phyloP scores from a whole-genome alignment of 2,329 filamentous ascomycete genomes.

The Daldinia eschscholtzii region DNA sequence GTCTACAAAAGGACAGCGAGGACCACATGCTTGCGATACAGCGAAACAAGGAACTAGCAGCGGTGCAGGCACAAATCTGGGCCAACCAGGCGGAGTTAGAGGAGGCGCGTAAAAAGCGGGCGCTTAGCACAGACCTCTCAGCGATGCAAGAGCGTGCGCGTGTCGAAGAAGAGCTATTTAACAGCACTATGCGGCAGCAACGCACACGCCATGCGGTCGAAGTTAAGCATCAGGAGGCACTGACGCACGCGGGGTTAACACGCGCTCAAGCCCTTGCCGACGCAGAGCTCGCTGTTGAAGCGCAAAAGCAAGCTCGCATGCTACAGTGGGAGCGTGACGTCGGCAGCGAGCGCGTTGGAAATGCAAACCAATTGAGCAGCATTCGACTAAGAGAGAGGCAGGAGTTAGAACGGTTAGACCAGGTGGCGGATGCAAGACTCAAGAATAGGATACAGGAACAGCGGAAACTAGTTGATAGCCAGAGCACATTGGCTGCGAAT shows the following conservation, averaged over 20 bases:
- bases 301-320: conserved; percentile 58
- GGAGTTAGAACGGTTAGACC: conserved; percentile 64
- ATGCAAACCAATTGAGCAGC: conserved; percentile 63
- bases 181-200: conserved; percentile 54
- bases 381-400: conserved; percentile 65
- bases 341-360: conserved; percentile 61
- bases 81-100: conserved; percentile 64
- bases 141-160: conserved; percentile 60
- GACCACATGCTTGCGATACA: conserved; percentile 63
- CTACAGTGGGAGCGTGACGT: conserved; percentile 64
- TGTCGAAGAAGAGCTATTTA: conserved; percentile 61
- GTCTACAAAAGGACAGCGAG: conserved; percentile 61
- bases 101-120: conserved; percentile 62
- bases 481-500: conserved; percentile 56
- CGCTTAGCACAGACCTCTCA: conserved; percentile 60
- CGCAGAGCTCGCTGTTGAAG: conserved; percentile 62
- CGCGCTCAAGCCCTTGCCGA: conserved; percentile 61
- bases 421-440: conserved; percentile 60
- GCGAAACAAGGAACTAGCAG: conserved; percentile 65
- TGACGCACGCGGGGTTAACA: conserved; percentile 62
- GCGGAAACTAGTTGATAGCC: conserved; percentile 63
- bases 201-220: conserved; percentile 54
- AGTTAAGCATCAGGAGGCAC: conserved; percentile 61
- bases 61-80: conserved; percentile 64
- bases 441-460: conserved; percentile 63